phyloP scores from a whole-genome alignment of 2,329 filamentous ascomycete genomes.

The Talaromyces sp. region DNA sequence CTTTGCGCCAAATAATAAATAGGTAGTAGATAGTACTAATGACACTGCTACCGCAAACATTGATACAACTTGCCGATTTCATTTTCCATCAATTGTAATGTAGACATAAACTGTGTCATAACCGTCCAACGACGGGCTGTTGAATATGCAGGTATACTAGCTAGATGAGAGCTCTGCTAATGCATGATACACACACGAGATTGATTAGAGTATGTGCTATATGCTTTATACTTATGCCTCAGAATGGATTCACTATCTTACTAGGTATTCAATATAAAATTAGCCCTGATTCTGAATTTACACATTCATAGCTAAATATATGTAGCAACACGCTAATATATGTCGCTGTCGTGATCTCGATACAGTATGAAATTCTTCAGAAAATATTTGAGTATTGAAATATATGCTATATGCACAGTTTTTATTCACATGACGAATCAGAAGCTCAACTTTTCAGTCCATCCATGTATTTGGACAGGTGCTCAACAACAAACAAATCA shows the following conservation, averaged over 20 bases:
- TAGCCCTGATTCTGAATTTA: too few relatives aligned
- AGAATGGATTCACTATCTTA: too few relatives aligned
- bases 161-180: not conserved
- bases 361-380: too few relatives aligned
- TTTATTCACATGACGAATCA: too few relatives aligned
- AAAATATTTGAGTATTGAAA: too few relatives aligned
- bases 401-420: not conserved
- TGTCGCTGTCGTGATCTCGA: too few relatives aligned
- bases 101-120: not conserved
- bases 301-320: too few relatives aligned
- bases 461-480: not conserved
- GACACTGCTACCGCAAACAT: not conserved
- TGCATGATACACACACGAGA: too few relatives aligned
- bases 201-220: too few relatives aligned
- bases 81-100: not conserved
- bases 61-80: not conserved
- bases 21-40: slow-evolving; percentile 5
- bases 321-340: too few relatives aligned
- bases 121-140: not conserved
- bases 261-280: too few relatives aligned
- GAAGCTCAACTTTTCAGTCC: not conserved
- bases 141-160: not conserved
- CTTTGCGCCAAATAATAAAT: not conserved
- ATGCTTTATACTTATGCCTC: too few relatives aligned
- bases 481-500: not conserved